Percentiles rank a stretch among this genome's conserved stretches.
Conservation (phyloP, 768 basidiomycete species). For the Russula sp. region DNA sequence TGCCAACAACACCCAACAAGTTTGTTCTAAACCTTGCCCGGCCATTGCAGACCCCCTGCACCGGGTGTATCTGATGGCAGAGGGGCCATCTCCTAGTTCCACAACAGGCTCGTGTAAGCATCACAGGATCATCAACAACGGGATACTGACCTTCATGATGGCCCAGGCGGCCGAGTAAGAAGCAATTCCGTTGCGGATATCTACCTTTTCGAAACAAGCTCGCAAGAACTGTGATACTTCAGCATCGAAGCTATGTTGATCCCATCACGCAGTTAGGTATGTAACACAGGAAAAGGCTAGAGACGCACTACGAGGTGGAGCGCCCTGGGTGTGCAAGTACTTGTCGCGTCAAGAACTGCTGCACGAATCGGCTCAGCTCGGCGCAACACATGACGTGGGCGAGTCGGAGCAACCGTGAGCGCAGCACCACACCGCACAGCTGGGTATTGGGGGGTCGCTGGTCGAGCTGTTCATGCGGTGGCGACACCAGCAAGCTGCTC, state of each 20-base stretch:
- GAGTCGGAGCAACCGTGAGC: conserved; percentile 9
- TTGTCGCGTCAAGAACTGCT: conserved; percentile 10
- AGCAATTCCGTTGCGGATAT: conserved; percentile 1
- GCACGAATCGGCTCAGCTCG: conserved; percentile 12
- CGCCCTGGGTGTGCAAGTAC: conserved; percentile 14
- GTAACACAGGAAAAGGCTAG: background rate
- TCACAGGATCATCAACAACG: background rate
- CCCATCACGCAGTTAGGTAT: background rate
- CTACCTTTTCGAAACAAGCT: background rate
- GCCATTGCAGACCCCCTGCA: conserved; percentile 17
- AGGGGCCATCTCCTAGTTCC: conserved; percentile 9
- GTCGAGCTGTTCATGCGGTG: background rate
- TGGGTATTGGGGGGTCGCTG: background rate
- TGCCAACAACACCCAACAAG: background rate
- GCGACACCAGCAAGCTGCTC: conserved; percentile 5
- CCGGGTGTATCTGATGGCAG: conserved; percentile 14
- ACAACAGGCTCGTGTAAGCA: background rate
- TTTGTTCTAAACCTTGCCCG: background rate
- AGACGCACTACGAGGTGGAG: conserved; percentile 9
- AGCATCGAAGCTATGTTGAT: conserved; percentile 11
- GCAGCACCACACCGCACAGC: conserved; percentile 9
- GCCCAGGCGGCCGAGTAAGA: conserved; percentile 3
- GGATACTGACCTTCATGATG: conserved; percentile 16
- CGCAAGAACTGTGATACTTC: conserved; percentile 11
- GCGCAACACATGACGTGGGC: conserved; percentile 10